Conservation (phyloP, 352 stramenopile genomes). For the Blastocystis sp. region DNA sequence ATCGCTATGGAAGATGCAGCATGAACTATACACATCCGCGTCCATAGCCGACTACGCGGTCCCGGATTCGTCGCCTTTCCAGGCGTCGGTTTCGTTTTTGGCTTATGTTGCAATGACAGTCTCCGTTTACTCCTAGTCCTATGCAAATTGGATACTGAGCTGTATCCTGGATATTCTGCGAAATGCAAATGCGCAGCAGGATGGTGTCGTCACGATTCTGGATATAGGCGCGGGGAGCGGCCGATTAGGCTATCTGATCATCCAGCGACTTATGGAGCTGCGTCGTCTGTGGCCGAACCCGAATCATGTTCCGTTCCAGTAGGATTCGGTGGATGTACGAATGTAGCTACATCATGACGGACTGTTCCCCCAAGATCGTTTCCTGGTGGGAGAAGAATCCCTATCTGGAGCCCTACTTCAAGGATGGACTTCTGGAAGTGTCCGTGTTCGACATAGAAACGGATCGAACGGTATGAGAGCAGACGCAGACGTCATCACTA, state of each 20-base stretch:
- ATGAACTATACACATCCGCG: neutral
- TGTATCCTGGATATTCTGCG: conserved; percentile 23
- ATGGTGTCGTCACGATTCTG: conserved; percentile 18
- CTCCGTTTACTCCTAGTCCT: neutral
- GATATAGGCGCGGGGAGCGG: conserved; percentile 34
- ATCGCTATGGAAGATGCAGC: conserved; percentile 8
- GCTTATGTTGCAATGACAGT: neutral
- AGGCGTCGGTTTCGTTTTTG: conserved; percentile 4
- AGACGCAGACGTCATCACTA: neutral
- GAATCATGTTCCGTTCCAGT: neutral
- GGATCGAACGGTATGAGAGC: neutral
- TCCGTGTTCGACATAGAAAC: neutral
- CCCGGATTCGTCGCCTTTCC: neutral
- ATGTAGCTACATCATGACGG: conserved; percentile 43
- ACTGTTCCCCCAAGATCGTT: conserved; percentile 15
- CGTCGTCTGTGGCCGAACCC: conserved; percentile 31
- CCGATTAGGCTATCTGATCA: conserved; percentile 46
- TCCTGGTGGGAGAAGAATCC: conserved; percentile 6
- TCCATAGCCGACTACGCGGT: conserved; percentile 16
- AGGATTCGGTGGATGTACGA: neutral
- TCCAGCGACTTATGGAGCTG: conserved; percentile 3
- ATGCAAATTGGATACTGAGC: conserved; percentile 38
- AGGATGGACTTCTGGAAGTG: neutral
- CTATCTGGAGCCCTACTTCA: neutral
- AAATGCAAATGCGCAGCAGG: neutral